Base-by-base conservation (phyloP, 108 stramenopile species). In the Seminavis robusta region DNA sequence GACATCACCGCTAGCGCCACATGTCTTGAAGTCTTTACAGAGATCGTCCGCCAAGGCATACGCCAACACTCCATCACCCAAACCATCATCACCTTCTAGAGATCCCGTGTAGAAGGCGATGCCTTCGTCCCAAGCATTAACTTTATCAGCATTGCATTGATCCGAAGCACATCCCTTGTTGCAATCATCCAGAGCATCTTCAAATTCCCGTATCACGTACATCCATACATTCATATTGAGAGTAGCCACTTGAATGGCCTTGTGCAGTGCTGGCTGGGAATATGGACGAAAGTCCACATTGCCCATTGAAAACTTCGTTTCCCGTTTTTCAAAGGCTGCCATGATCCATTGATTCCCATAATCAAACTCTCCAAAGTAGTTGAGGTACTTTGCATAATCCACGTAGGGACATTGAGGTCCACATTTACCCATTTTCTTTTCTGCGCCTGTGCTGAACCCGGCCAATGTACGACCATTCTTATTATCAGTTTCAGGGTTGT, bases 71-170 rank as follows among this genome's bases (percentile, higher is more conserved):
- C 84, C 84, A 11, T 25, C 13, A 16, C 51, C 32, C 8, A 33
- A 1, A 19, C 70, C 71, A 44, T 67, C 65, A 27, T 41, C 60
- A 24, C 67, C 73, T 45, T 79, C 65, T 9, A 77, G 19, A 37
- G 59, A 63, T 9, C 84, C 84, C 31, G 84, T 60, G 49, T 76
- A 82, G 45, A 71, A 82, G 44, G 66, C 66, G 4, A 82, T 79
- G 17, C 72, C 78, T 56, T 86, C 80, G 43, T 86, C 84, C 84
- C 81, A 86, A 17, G 77, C 74, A 48, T 72, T 71, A 27, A 84
- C 72, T 16, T 67, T 40, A 24, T 52, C 63, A 47, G 64, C 49
- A 34, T 77, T 80, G 24, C 28, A 30, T 11, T 23, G 13, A 52
- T 52, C 51, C n/a, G n/a, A n/a, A 33, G 43, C 61, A 10, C 67